phyloP scores from a whole-genome alignment of 202 grass and related monocot genomes.

The Cymbopogon flexuosus region DNA sequence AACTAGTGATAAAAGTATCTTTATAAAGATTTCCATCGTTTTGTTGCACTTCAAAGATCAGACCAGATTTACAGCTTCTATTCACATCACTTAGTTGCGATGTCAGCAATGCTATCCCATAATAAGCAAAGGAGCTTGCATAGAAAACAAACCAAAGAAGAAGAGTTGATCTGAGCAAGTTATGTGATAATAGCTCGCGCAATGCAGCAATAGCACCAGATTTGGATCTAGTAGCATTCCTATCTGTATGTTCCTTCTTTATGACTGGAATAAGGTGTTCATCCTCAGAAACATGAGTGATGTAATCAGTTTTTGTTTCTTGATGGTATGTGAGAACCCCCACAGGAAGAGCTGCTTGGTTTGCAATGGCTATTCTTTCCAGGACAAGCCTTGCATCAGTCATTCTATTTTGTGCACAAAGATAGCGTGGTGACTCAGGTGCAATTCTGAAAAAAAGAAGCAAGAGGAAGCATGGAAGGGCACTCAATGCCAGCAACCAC shows the following conservation, averaged over 20 bases:
- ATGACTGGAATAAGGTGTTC: slow-evolving; percentile 40
- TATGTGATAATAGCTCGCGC: slow-evolving; percentile 47
- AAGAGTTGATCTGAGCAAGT: slow-evolving; percentile 67
- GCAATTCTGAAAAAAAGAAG: slow-evolving; percentile 52
- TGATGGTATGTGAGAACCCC: slow-evolving; percentile 49
- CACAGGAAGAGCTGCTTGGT: slow-evolving; percentile 48
- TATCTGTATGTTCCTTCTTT: slow-evolving; percentile 26
- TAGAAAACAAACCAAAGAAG: slow-evolving; percentile 73
- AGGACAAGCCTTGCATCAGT: slow-evolving; percentile 52
- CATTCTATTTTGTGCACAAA: slow-evolving; percentile 59
- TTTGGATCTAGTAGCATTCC: slow-evolving; percentile 28
- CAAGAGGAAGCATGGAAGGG: slow-evolving; percentile 63
- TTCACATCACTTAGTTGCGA: slow-evolving; percentile 53
- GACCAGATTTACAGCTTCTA: slow-evolving; percentile 36
- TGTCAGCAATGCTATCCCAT: slow-evolving; percentile 71
- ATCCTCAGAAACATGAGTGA: slow-evolving; percentile 32
- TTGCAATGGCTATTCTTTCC: slow-evolving; percentile 48
- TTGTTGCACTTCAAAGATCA: slow-evolving; percentile 7
- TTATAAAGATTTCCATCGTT: slow-evolving; percentile 51
- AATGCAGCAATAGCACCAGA: slow-evolving; percentile 38
- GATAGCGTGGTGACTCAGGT: slow-evolving; percentile 66
- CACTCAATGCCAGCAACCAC: slow-evolving; percentile 54
- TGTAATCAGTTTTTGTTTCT: slow-evolving; percentile 23
- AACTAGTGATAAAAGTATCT: slow-evolving; percentile 72
- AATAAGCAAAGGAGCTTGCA: slow-evolving; percentile 77